Base-by-base conservation (phyloP, 768 basidiomycete genomes). In the Rickenella mellea region DNA sequence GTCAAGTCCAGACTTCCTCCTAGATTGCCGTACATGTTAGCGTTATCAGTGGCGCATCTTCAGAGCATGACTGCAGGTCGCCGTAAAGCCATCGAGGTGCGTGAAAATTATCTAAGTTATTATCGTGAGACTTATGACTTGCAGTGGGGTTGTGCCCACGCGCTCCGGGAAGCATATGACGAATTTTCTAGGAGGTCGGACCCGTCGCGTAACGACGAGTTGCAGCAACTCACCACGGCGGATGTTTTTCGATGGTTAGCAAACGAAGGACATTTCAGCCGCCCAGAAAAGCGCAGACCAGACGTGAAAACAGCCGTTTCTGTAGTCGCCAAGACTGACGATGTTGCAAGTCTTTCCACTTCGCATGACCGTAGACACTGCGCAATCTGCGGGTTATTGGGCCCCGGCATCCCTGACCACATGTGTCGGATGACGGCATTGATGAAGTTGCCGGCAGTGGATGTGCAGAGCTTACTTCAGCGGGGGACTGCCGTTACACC, bases 1-100 rank as follows among this genome's bases (percentile, higher is more conserved):
- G 8, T 35, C 22, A 17, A 17, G 15, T 35, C 22, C 14, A n/a
- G 6, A 35, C 22, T 5, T n/a, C 22, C 14, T 35, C 32, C 22
- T 14, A 53, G 50, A 20, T 49, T 67, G 14, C 58, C 69, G 2
- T 74, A 73, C 45, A 64, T 56, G 31, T 52, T 70, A 27, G 62
- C 60, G 4, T 40, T 63, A 10, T 57, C 52, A 6, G 60, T 62
- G 2, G 49, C 54, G 7, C 64, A 67, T 3, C 52, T 70, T 5
- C 52, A 57, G 5, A 49, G 51, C 11, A 53, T 73, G 17, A 52
- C 65, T 4, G 58, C 59, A 35, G 71, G 71, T 25, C 65, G 68
- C 30, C 61, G 68, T 31, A 73, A 73, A 49, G 69, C 71, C 1
- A 60, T 74, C 3, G 72, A 73, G 59, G 71, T 71, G 24, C 27